Conservation (phyloP, 352 stramenopile species). For the Phytopythium aichiense region DNA sequence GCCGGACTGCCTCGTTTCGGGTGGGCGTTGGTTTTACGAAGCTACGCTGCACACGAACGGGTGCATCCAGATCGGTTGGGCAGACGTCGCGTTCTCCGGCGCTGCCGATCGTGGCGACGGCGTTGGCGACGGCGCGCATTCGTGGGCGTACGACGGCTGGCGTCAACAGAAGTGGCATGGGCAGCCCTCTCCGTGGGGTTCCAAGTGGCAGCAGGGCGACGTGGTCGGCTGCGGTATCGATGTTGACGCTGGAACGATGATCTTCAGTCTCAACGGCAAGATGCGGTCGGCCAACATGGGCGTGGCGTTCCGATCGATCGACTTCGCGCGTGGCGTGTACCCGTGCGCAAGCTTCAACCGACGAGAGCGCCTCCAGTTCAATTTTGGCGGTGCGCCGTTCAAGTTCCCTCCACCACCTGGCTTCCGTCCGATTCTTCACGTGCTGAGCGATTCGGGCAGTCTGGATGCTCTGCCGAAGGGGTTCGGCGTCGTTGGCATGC, state of each 20-base stretch:
- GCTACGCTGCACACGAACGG: conserved; percentile 90
- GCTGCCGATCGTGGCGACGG: conserved; percentile 87
- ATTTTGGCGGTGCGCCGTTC: conserved; percentile 79
- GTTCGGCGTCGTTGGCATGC: conserved; percentile 70
- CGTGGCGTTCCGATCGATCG: conserved; percentile 72
- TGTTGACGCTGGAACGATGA: conserved; percentile 81
- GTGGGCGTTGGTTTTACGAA: conserved; percentile 90
- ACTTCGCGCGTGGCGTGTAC: conserved; percentile 82
- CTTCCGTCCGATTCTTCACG: conserved; percentile 79
- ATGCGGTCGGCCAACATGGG: conserved; percentile 85
- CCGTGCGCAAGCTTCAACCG: conserved; percentile 88
- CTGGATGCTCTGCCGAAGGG: conserved; percentile 54
- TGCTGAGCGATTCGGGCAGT: conserved; percentile 39
- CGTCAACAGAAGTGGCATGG: conserved; percentile 91
- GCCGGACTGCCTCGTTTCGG: conserved; percentile 74
- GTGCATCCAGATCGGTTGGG: conserved; percentile 94
- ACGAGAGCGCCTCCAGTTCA: conserved; percentile 82
- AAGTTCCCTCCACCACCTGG: conserved; percentile 68
- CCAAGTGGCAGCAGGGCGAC: conserved; percentile 91
- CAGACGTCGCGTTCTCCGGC: conserved; percentile 84
- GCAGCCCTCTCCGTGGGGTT: conserved; percentile 79
- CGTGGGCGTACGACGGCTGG: conserved; percentile 93
- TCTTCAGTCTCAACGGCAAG: conserved; percentile 92
- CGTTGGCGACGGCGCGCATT: conserved; percentile 89
- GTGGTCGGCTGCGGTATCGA: conserved; percentile 90